Base-by-base conservation (phyloP, 108 stramenopile species). In the Skeletonema potamos region DNA sequence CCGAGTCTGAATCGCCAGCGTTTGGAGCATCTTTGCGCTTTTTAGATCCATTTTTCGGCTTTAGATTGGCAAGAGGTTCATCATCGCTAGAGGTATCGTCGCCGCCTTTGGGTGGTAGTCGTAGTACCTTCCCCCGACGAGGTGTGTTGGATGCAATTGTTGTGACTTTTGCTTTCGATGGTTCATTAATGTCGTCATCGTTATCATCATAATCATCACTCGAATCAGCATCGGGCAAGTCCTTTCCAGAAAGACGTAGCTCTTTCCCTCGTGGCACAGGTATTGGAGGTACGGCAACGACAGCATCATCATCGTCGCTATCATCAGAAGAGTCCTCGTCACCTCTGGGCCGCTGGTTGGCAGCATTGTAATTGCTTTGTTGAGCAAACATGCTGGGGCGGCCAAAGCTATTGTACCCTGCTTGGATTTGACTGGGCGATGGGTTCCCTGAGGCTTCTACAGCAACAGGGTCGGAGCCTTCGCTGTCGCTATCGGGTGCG, bases 261-360 rank as follows among this genome's bases (percentile, higher is more conserved):
- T 77, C 69, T 58, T 77, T 77, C 24, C 76, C 76, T 56, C 75
- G 48, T 1, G 75, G 75, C 7, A 29, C 62, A n/a, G 36, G 37
- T 24, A 36, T n/a, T n/a, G n/a, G n/a, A n/a, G n/a, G 36, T 27
- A 56, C 34, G 22, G 66, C 67, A 32, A 13, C 18, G 22, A 58
- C 24, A 65, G 9, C 10, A 55, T 74, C 76, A n/a, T 70, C 78
- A 15, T 81, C 71, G 8, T 77, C 84, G 27, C 74, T 78, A n/a
- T 58, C 81, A n/a, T 76, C 84, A 10, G 57, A 77, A 36, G 46
- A 30, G 56, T 57, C 51, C 13, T 77, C 30, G 18, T 44, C 73
- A 44, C 55, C 74, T 30, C 70, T 61, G 28, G 39, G 36, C 3
- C 37, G 58, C 32, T 68, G 67, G 24, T 39, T 27, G 20, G 43